Conservation (phyloP, 2,329 filamentous ascomycete species). For the Aspergillus sp. region DNA sequence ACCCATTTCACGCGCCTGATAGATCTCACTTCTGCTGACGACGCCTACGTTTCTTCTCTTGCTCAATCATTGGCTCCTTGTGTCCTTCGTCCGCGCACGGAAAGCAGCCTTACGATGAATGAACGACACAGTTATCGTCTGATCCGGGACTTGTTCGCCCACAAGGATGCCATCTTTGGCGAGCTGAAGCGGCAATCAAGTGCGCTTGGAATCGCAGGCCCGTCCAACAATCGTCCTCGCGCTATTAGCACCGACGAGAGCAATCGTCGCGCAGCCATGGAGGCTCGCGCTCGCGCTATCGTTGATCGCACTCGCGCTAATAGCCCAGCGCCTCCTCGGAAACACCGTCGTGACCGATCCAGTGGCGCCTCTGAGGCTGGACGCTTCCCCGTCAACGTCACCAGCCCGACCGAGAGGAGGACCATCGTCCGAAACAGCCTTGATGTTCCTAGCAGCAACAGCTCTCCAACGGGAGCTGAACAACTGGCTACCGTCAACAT, state of each 20-base stretch:
- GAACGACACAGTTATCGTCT: slow-evolving; percentile 91
- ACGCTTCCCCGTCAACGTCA: slow-evolving; percentile 78
- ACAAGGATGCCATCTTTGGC: slow-evolving; percentile 94
- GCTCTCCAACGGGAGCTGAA: slow-evolving; percentile 41
- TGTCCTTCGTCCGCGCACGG: slow-evolving; percentile 79
- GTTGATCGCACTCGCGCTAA: slow-evolving; percentile 69
- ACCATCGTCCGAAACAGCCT: slow-evolving; percentile 66
- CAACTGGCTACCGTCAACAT: slow-evolving; percentile 27
- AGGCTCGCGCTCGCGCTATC: slow-evolving; percentile 83
- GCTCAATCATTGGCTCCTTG: slow-evolving; percentile 77
- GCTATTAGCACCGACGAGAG: slow-evolving; percentile 95
- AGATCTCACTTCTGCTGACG: slow-evolving; percentile 93
- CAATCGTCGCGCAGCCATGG: slow-evolving; percentile 89
- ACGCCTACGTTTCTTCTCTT: slow-evolving; percentile 74
- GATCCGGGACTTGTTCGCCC: slow-evolving; percentile 84
- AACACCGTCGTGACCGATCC: slow-evolving; percentile 78
- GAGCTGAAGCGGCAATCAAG: slow-evolving; percentile 77
- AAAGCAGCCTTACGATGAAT: slow-evolving; percentile 90
- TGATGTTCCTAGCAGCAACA: slow-evolving; percentile 70
- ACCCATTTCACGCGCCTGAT: slow-evolving; percentile 97
- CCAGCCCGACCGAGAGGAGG: slow-evolving; percentile 54
- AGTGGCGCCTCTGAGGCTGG: slow-evolving; percentile 69
- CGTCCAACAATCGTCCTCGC: slow-evolving; percentile 65
- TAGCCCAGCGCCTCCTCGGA: slow-evolving; percentile 58
- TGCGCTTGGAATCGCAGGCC: slow-evolving; percentile 43